These are phyloP conservation scores for Pseudogymnoascus sp. DNA, from an alignment of 2,329 filamentous ascomycete genomes.

Conservation along the genomic window DNA sequence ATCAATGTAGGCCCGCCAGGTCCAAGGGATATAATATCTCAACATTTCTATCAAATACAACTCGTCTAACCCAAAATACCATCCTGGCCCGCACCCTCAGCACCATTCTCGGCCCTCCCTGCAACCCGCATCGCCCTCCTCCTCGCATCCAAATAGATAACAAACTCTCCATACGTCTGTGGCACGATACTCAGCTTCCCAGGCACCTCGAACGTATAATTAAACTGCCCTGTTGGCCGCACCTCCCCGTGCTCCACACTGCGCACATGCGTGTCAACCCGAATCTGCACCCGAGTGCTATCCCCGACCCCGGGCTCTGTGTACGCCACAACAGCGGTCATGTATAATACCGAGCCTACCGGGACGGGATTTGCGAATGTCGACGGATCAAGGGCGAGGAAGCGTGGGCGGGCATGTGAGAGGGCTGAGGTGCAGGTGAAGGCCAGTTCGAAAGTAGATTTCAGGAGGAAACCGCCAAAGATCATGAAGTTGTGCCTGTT, in stretches of 20 bases:
- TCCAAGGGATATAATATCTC: neutral
- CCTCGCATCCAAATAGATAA: slow-evolving; percentile 32
- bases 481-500: slow-evolving; percentile 68
- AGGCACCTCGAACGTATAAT: slow-evolving; percentile 62
- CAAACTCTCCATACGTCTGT: slow-evolving; percentile 30
- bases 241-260: slow-evolving; percentile 59
- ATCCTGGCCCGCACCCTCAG: slow-evolving; percentile 9
- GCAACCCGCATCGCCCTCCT: slow-evolving; percentile 22
- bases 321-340: slow-evolving; percentile 59
- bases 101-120: slow-evolving; percentile 1
- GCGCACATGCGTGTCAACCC: slow-evolving; percentile 59
- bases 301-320: slow-evolving; percentile 38
- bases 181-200: slow-evolving; percentile 59
- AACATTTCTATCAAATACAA: neutral
- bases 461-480: slow-evolving; percentile 63
- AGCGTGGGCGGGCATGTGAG: slow-evolving; percentile 56
- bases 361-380: slow-evolving; percentile 66
- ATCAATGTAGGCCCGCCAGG: neutral
- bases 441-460: slow-evolving; percentile 62
- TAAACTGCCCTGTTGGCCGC: slow-evolving; percentile 63
- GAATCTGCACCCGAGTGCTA: slow-evolving; percentile 53
- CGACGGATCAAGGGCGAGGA: slow-evolving; percentile 59
- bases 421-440: slow-evolving; percentile 64
- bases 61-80: neutral
- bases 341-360: slow-evolving; percentile 60